Evolutionary conservation across 169 alveolate genomes (phyloP), one percentile per base, ranked within the genome.

Genomic region (Plasmodium cynomolgi): DNA sequence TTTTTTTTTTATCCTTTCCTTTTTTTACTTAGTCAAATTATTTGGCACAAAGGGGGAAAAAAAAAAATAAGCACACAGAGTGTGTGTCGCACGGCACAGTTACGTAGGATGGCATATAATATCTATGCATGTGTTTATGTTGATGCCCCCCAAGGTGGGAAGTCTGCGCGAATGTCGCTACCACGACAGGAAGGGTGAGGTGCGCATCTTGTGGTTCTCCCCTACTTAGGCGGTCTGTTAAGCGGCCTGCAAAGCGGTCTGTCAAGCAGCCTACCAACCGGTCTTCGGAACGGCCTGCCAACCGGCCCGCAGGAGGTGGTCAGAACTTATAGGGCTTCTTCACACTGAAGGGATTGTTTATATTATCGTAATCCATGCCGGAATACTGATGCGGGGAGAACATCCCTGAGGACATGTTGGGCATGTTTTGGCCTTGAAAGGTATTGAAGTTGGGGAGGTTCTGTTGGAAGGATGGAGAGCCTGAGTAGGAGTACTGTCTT

Each of bases 401-500:
- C 74, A 86, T 39, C 47, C 33, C 39, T 3, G 62, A 13, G 1
- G 86, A 37, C 93, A 86, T 77, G 41, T 75, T 39, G 5, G 58
- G 93, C 81, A 56, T 75, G 58, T 86, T 54, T 37, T 77, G 58
- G 26, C 29, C 72, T 31, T 73, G 83, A 6, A 86, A 86, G 13
- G 20, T 29, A 20, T 37, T 56, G 41, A 74, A 86, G 71, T 77
- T 86, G 7, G 41, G 86, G 26, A 72, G 17, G 74, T 71, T 44
- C 75, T 33, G 92, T 71, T 84, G 92, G 44, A 50, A 56, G 2
- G 86, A 50, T 9, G 75, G 93, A 0, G 93, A 39, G 26, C 82
- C 86, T 1, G 93, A 75, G 47, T 47, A 86, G 17, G 93, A 75
- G 44, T 75, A 56, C 68, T 86, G 93, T 58, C 84, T 86, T 74